phyloP scores from a whole-genome alignment of 23 red algal genomes.

The Gracilaria domingensis region DNA sequence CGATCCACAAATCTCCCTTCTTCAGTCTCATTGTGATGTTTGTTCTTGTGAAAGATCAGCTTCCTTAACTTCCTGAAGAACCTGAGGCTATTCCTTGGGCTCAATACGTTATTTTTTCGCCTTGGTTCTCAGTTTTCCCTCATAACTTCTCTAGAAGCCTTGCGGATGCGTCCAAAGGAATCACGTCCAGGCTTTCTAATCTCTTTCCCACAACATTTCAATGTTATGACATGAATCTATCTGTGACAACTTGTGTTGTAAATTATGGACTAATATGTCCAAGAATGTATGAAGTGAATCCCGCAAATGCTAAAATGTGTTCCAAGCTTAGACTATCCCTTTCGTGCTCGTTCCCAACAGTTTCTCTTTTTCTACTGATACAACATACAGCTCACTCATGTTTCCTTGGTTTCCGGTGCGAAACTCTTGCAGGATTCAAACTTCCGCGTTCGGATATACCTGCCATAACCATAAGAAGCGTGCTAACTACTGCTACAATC shows the following conservation, averaged over 20 bases:
- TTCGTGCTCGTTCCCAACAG: not conserved
- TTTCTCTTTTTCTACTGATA: not conserved
- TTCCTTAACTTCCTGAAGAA: not conserved
- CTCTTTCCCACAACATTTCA: not conserved
- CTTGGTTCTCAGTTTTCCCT: not conserved
- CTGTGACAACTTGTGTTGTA: constrained; percentile 2
- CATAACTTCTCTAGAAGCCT: not conserved
- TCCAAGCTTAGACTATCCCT: not conserved
- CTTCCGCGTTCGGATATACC: not conserved
- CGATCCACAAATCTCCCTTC: not conserved
- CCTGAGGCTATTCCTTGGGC: not conserved
- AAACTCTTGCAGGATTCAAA: not conserved
- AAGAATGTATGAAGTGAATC: not conserved
- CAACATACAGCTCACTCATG: not conserved
- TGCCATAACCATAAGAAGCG: not conserved
- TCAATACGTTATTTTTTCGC: not conserved
- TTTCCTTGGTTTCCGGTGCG: constrained; percentile 3
- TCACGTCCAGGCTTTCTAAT: not conserved
- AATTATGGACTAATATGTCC: constrained; percentile 16
- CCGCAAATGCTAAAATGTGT: not conserved
- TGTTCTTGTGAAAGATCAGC: not conserved
- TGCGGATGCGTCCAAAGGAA: not conserved
- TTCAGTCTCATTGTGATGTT: constrained; percentile 25
- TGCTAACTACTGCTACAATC: not conserved
- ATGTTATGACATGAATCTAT: not conserved